phyloP scores from a whole-genome alignment of 169 alveolate species.

The Plasmodium relictum region DNA sequence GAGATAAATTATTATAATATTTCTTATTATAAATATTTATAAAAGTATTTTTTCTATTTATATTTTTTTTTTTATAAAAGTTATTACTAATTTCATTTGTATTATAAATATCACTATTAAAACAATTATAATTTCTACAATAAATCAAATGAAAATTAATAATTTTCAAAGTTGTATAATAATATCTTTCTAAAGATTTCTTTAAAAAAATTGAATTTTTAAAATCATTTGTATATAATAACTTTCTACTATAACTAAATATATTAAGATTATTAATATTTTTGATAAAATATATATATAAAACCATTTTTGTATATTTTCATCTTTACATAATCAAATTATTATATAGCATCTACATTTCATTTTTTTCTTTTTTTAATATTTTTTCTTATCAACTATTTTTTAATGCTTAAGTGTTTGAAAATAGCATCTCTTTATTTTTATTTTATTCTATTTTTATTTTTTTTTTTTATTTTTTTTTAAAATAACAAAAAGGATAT shows the following conservation, averaged over 20 bases:
- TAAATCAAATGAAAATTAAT: neutral
- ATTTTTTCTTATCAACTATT: neutral
- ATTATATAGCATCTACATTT: neutral
- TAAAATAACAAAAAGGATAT: no score
- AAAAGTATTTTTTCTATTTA: slow-evolving; percentile 1
- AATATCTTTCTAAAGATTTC: neutral
- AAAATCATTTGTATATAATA: neutral
- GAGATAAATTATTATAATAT: neutral
- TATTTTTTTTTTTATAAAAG: slow-evolving; percentile 2
- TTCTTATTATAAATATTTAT: slow-evolving; percentile 13
- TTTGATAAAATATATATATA: neutral
- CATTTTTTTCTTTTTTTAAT: neutral
- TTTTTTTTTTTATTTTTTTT: no score
- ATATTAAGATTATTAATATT: neutral
- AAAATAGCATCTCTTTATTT: no score
- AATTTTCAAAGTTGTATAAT: slow-evolving; percentile 19
- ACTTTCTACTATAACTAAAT: neutral
- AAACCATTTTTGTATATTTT: slow-evolving; percentile 1
- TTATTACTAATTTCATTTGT: neutral
- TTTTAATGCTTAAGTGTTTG: no score
- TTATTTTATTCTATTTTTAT: no score
- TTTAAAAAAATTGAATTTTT: neutral
- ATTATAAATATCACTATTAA: neutral
- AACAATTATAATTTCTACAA: neutral
- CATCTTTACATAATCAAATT: neutral